These are phyloP conservation scores for Cyberlindnera japonica DNA, from an alignment of 805 yeast genomes.

Conservation along the genomic window DNA sequence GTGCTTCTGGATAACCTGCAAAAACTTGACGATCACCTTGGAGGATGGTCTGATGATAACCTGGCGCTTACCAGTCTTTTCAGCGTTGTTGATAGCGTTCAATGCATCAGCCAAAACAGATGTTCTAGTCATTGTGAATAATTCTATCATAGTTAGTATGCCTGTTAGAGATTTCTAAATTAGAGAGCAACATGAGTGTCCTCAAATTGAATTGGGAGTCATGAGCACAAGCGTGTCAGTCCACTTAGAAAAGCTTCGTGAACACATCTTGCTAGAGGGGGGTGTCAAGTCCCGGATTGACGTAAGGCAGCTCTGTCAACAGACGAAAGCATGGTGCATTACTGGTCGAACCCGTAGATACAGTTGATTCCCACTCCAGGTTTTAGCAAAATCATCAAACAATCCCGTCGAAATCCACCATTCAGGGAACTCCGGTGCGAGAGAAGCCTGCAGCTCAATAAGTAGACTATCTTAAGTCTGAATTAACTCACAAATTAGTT, in stretches of 20 bases:
- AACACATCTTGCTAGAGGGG: conserved; percentile 22
- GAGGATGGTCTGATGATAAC: conserved; percentile 97
- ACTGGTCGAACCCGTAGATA: conserved; percentile 17
- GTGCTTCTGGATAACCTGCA: conserved; percentile 95
- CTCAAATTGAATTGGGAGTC: conserved; percentile 31
- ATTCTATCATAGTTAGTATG: conserved; percentile 11
- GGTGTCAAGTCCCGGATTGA: conserved; percentile 27
- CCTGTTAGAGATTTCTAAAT: background rate
- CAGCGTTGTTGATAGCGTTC: conserved; percentile 97
- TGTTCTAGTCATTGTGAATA: conserved; percentile 81
- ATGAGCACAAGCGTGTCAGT: conserved; percentile 32
- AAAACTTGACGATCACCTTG: conserved; percentile 94
- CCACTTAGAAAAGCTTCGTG: background rate
- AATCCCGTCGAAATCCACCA: conserved; percentile 5
- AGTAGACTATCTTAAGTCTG: conserved; percentile 3
- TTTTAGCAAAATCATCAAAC: conserved; percentile 16
- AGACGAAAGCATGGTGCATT: conserved; percentile 15
- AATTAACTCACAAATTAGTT: background rate
- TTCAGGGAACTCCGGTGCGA: conserved; percentile 6
- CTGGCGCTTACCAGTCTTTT: conserved; percentile 98
- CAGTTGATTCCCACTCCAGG: conserved; percentile 34
- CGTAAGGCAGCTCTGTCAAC: conserved; percentile 22
- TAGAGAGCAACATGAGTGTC: conserved; percentile 46
- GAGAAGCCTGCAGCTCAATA: conserved; percentile 21
- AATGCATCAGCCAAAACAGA: conserved; percentile 98